These are phyloP conservation scores for Prunus davidiana DNA, from an alignment of 306 rosid genomes.

Conservation along the genomic window DNA sequence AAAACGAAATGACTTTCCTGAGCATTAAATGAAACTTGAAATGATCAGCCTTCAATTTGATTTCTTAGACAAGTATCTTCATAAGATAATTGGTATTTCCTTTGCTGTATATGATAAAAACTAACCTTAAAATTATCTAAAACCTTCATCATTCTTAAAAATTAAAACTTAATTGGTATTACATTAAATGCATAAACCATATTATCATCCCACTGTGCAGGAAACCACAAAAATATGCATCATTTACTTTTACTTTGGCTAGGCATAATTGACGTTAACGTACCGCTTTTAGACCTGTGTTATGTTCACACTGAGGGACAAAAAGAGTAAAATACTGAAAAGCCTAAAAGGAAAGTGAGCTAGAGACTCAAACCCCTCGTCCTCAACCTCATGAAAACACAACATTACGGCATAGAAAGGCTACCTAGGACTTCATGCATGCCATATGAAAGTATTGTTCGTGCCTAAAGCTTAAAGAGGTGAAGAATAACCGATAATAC, in stretches of 20 bases:
- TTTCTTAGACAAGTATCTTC: background rate
- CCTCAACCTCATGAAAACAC: background rate
- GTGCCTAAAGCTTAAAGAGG: background rate
- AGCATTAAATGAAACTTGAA: conserved; percentile 11
- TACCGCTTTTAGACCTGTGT: background rate
- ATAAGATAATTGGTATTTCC: background rate
- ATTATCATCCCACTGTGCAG: background rate
- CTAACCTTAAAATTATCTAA: background rate
- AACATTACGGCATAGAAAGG: background rate
- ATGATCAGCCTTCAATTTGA: conserved; percentile 7
- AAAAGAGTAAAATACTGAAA: background rate
- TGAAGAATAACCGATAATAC: background rate
- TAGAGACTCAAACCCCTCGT: background rate
- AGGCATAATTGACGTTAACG: background rate
- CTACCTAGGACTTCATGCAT: background rate
- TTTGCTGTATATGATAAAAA: background rate
- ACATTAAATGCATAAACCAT: background rate
- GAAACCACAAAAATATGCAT: background rate
- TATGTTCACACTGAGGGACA: background rate
- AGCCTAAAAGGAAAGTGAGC: background rate
- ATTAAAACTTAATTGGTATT: background rate
- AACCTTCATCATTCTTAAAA: background rate
- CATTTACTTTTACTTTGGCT: background rate
- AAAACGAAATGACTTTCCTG: background rate
- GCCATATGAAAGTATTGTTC: background rate